Percentiles rank a stretch among this genome's conserved stretches.
Evolutionary conservation across 2,329 filamentous ascomycete species (phyloP).

Genomic region (Beauveria medogensis): DNA sequence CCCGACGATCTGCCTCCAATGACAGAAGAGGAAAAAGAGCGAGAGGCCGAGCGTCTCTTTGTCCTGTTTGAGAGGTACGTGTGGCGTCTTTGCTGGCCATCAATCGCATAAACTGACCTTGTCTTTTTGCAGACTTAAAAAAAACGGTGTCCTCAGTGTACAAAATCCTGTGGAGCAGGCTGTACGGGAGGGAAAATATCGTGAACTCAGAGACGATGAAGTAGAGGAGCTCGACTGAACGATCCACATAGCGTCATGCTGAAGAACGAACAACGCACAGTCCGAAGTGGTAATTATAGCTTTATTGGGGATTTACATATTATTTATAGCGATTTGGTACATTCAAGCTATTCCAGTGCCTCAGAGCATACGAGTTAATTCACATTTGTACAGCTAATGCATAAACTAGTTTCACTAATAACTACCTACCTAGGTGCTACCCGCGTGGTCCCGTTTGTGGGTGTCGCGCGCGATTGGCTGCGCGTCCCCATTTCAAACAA

Average conservation of each 20-base stretch:
- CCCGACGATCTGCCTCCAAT: slow-evolving; percentile 58
- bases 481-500: not conserved
- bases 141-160: slow-evolving; percentile 67
- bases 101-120: not conserved
- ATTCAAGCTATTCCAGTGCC: not conserved
- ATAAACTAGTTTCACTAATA: not conserved
- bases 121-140: slow-evolving; percentile 44
- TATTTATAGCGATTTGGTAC: not conserved
- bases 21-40: slow-evolving; percentile 85
- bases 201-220: slow-evolving; percentile 55
- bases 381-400: not conserved
- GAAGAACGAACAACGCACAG: not conserved
- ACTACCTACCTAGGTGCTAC: not conserved
- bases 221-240: slow-evolving; percentile 33
- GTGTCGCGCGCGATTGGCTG: not conserved
- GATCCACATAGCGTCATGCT: not conserved
- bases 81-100: too few species aligned
- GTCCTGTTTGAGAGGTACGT: slow-evolving; percentile 77
- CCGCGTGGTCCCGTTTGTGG: not conserved
- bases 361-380: not conserved
- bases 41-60: slow-evolving; percentile 82
- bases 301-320: not conserved
- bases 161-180: slow-evolving; percentile 72
- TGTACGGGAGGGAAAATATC: slow-evolving; percentile 58
- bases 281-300: not conserved